These are phyloP conservation scores for Penicillium bovifimosum DNA, from an alignment of 495 filamentous ascomycete genomes.

Conservation along the genomic window DNA sequence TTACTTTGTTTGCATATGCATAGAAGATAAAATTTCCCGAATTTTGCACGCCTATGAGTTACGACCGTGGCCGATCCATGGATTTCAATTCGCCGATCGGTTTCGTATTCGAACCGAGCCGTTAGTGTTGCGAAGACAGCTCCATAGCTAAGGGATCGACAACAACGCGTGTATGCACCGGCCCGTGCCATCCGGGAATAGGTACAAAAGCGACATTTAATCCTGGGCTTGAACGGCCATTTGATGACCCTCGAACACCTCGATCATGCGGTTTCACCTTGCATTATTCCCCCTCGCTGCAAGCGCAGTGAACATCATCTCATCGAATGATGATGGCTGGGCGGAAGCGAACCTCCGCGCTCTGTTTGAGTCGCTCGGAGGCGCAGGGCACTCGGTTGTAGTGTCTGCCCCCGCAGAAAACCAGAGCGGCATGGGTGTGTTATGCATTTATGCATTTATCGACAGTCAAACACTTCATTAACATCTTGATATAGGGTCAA, in stretches of 20 bases:
- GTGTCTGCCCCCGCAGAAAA: conserved; percentile 61
- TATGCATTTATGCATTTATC: too few species aligned
- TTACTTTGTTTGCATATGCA: too few species aligned
- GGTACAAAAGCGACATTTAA: background rate
- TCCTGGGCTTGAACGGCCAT: background rate
- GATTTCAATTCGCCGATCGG: background rate
- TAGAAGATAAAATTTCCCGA: background rate
- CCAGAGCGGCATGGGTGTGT: conserved; percentile 54
- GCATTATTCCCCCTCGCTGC: conserved; percentile 7
- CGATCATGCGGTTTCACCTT: conserved; percentile 10
- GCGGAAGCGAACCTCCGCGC: conserved; percentile 59
- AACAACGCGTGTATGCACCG: background rate
- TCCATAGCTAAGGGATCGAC: background rate
- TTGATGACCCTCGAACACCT: background rate
- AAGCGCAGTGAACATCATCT: conserved; percentile 51
- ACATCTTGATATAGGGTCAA: conserved; percentile 38
- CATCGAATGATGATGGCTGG: conserved; percentile 69
- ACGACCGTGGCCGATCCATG: background rate
- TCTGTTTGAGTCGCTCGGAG: conserved; percentile 47
- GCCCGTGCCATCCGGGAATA: background rate
- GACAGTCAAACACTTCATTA: background rate
- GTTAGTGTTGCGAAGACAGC: background rate
- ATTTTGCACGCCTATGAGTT: background rate
- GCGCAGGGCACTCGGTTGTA: conserved; percentile 52
- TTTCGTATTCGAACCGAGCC: background rate